Evolutionary conservation across 768 basidiomycete species (phyloP).

Genomic region (Lyophyllum atratum): DNA sequence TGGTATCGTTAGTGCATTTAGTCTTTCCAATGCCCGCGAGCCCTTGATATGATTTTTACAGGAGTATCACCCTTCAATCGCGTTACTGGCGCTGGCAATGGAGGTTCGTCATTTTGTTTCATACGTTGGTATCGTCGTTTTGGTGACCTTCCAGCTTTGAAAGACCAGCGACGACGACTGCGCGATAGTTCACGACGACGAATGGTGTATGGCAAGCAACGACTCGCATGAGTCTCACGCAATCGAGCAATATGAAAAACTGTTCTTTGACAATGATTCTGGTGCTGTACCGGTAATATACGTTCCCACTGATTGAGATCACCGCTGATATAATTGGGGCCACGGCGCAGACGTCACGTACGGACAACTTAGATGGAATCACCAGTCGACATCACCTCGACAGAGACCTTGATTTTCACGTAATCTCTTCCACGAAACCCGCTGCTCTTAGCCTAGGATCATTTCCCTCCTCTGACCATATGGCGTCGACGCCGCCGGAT

Average conservation of each 20-base stretch:
- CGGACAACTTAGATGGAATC: too few relatives aligned
- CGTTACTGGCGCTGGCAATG: conserved; percentile 13
- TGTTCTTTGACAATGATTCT: background rate
- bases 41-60: background rate
- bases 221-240: background rate
- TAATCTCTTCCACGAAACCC: too few relatives aligned
- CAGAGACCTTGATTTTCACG: too few relatives aligned
- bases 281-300: too few relatives aligned
- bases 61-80: conserved; percentile 15
- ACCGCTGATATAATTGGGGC: too few relatives aligned
- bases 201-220: conserved; percentile 1
- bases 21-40: background rate
- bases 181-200: conserved; percentile 1
- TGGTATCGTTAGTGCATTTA: background rate
- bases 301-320: too few relatives aligned
- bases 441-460: too few relatives aligned
- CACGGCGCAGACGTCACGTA: too few relatives aligned
- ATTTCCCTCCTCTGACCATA: too few relatives aligned
- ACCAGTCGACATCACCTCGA: too few relatives aligned
- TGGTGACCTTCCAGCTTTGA: background rate
- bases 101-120: conserved; percentile 5
- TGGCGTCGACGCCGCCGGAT: too few relatives aligned
- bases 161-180: background rate
- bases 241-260: background rate
- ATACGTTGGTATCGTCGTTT: background rate